Evolutionary conservation across 768 basidiomycete species (phyloP), one percentile per base, ranked within the genome.

Genomic region (Terana coerulea): DNA sequence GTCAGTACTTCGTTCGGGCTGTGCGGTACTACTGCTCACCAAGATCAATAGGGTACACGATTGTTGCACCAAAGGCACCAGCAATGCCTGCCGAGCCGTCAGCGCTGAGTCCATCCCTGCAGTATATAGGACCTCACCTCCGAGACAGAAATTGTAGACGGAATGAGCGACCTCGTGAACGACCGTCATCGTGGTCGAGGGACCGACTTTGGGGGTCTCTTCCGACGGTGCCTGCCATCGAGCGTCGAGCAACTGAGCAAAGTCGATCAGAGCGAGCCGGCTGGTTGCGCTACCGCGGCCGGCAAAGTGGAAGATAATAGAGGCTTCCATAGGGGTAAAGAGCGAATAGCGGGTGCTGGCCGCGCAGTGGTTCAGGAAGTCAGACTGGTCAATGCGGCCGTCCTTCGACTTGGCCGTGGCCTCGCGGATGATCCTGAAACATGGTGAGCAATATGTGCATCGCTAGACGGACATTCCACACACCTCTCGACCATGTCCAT

Each of bases 311-410:
- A 98, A 99, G 62, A 99, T 85, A 62, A 98, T 97, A 47, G 88
- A 82, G n/a, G 89, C 92, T 68, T 98, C 95, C 91, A 98, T 95
- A 3, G 95, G 95, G 0, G 93, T 95, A 69, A 98, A 98, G 47
- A 95, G 79, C 33, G 91, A 88, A 68, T 98, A 98, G 31, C 95
- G 88, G 59, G 95, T 91, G 59, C 76, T 86, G 30, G 85, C 79
- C 24, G 89, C 84, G 12, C 93, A 81, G 66, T 97, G 75, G 66
- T 98, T 88, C 52, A 95, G 77, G 71, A 99, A 98, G 69, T 98
- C 97, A n/a, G 83, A 80, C 64, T 93, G 85, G 68, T 92, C 88
- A 72, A 99, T 98, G 46, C 93, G 87, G 5, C 95, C 95, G 62
- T 99, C 97, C 66, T 90, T 95, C 53, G 87, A 88, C 68, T 88